These are phyloP conservation scores for Sugiyamaella lignohabitans DNA, from an alignment of 805 yeast genomes.

Conservation along the genomic window DNA sequence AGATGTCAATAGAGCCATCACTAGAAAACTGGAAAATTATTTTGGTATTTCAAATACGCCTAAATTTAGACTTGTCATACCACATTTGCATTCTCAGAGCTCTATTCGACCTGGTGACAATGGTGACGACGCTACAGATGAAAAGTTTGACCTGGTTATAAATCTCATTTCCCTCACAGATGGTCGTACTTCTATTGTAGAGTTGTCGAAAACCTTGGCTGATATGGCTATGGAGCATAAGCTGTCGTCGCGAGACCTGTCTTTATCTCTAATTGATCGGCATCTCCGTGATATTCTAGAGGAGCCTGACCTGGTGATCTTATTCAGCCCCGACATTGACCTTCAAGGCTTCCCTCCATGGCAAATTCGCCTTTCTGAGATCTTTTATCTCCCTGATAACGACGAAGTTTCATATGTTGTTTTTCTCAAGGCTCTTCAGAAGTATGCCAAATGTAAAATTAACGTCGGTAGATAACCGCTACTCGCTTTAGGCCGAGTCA, in stretches of 20 bases:
- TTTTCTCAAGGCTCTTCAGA: constrained; percentile 44
- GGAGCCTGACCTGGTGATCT: constrained; percentile 86
- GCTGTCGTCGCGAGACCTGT: constrained; percentile 58
- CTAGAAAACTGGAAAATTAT: constrained; percentile 56
- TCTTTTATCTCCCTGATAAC: constrained; percentile 87
- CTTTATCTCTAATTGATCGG: constrained; percentile 61
- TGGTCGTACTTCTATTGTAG: constrained; percentile 87
- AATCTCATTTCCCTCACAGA: constrained; percentile 66
- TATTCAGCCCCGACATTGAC: constrained; percentile 82
- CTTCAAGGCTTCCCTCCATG: constrained; percentile 97
- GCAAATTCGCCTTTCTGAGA: constrained; percentile 87
- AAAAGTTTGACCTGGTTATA: constrained; percentile 43
- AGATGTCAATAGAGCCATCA: constrained; percentile 48
- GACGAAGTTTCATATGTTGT: constrained; percentile 73
- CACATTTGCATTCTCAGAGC: constrained; percentile 42
- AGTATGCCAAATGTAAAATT: constrained; percentile 70
- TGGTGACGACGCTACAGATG: constrained; percentile 1
- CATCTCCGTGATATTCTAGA: constrained; percentile 62
- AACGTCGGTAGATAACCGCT: constrained; percentile 66
- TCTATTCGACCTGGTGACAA: constrained; percentile 2
- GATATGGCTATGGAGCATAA: constrained; percentile 60
- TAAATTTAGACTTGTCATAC: constrained; percentile 52
- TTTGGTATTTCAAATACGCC: constrained; percentile 71
- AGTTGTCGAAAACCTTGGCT: constrained; percentile 78
- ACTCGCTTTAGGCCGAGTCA: background rate